Base-by-base conservation (phyloP, 1,284 basidiomycete species). In the Termitomyces sp. region DNA sequence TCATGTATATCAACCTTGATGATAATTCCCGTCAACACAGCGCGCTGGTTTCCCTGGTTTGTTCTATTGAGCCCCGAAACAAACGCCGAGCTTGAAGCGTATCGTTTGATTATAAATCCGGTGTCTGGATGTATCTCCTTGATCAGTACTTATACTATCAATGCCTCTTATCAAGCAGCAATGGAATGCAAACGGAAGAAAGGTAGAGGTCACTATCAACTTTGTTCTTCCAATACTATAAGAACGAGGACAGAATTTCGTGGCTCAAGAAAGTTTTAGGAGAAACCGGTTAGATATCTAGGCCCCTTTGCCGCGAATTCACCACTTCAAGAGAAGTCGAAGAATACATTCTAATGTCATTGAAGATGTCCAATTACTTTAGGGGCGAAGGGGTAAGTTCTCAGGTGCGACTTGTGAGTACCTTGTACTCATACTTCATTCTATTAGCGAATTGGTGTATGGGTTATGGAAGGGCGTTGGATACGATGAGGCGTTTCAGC, bases 1-100 rank as follows among this genome's bases (percentile, higher is more conserved):
- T 75, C 49, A 67, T 72, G 68, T 74, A 64, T 53, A 51, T 69
- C 3, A 70, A 65, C 39, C 60, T 70, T 4, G 49, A 62, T 2
- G 67, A 60, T 46, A 74, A 75, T 45, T 73, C 72, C 0, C 59
- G 68, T 26, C 66, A 1, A 73, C 71, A 0, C 66, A 69, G 44
- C 50, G 62, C 30, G 67, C 74, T 1, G 74, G 73, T 0, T 63
- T 64, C 0, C 69, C 69, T 0, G 73, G 71, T 0, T 53, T 76
- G 0, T 72, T 68, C 50, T 71, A 72, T 41, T 52, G 40, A 47
- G 44, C 42, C n/a, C n/a, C 15, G 26, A 33, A 17, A 46, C 50
- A 36, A 19, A 4, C 2, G 21, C 38, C 3, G 30, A 46, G 13
- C 19, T 46, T 17, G 33, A 51, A 21, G 34, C 46, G 15, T 49